A percentile compares a stretch with the other conserved stretches of the same genome.
These are phyloP conservation scores for Penicillium sp. DNA, from an alignment of 2,329 filamentous ascomycete species.

Conservation along the genomic window DNA sequence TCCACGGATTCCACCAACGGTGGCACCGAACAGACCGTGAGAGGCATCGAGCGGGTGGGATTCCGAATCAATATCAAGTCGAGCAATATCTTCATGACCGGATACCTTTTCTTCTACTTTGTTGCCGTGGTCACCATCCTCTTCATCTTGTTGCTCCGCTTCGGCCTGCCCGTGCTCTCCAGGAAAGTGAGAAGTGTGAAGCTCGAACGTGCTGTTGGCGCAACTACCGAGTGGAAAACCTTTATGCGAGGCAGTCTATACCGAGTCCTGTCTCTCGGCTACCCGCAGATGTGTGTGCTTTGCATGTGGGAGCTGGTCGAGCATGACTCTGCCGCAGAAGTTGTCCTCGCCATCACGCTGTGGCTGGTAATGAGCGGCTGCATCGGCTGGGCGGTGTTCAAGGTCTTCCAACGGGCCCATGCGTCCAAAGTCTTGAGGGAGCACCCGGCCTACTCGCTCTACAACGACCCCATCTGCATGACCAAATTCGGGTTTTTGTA, in stretches of 20 bases:
- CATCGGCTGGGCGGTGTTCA: constrained; percentile 79
- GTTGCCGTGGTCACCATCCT: constrained; percentile 75
- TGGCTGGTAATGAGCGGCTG: constrained; percentile 74
- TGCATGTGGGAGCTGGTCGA: constrained; percentile 91
- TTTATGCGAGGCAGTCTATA: constrained; percentile 92
- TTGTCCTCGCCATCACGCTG: constrained; percentile 85
- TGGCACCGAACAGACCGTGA: constrained; percentile 54
- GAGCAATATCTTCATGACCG: constrained; percentile 86
- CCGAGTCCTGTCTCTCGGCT: constrained; percentile 83
- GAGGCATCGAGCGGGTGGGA: constrained; percentile 59
- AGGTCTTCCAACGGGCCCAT: constrained; percentile 83
- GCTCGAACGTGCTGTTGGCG: constrained; percentile 65
- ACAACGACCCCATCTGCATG: constrained; percentile 83
- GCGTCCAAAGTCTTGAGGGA: constrained; percentile 86
- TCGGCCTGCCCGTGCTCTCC: constrained; percentile 69
- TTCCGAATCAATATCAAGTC: not conserved
- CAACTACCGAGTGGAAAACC: constrained; percentile 88
- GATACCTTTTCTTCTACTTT: constrained; percentile 81
- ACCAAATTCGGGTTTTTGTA: constrained; percentile 99
- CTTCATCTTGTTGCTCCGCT: constrained; percentile 71
- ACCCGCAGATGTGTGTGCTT: constrained; percentile 84
- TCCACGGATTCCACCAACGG: constrained; percentile 40
- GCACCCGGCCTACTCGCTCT: constrained; percentile 93
- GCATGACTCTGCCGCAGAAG: constrained; percentile 77
- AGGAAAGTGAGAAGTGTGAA: constrained; percentile 72